phyloP scores from a whole-genome alignment of 2,329 filamentous ascomycete species.

The Fusarium bulbicola region DNA sequence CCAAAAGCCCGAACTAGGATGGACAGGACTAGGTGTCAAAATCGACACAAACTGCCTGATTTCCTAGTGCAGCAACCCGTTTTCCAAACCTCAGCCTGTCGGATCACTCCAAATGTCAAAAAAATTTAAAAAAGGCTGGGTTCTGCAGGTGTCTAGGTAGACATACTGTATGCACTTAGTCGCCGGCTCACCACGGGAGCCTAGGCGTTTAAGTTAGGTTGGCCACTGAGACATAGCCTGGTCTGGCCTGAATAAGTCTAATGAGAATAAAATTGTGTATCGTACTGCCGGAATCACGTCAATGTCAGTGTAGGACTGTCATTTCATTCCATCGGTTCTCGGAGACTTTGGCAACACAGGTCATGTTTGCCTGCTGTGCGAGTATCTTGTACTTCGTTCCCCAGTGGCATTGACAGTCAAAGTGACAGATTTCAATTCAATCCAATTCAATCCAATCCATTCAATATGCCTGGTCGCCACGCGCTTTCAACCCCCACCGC shows the following conservation, averaged over 20 bases:
- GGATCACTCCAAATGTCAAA: slow-evolving; percentile 13
- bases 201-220: slow-evolving; percentile 10
- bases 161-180: not conserved
- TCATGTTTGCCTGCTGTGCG: not conserved
- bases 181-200: slow-evolving; percentile 20
- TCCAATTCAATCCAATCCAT: not conserved
- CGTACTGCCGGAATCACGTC: slow-evolving; percentile 20
- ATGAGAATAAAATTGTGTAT: slow-evolving; percentile 25
- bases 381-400: slow-evolving; percentile 32
- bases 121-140: slow-evolving; percentile 25
- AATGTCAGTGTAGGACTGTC: not conserved
- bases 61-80: slow-evolving; percentile 27
- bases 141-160: slow-evolving; percentile 7
- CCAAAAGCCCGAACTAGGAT: not conserved
- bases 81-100: slow-evolving; percentile 20
- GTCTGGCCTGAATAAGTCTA: slow-evolving; percentile 1
- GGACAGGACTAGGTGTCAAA: slow-evolving; percentile 17
- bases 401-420: not conserved
- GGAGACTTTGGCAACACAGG: slow-evolving; percentile 3
- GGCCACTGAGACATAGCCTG: slow-evolving; percentile 4
- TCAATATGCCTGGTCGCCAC: slow-evolving; percentile 13
- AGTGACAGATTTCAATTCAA: not conserved
- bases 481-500: slow-evolving; percentile 30
- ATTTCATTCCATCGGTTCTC: slow-evolving; percentile 5
- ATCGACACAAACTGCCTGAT: slow-evolving; percentile 16